Conservation (phyloP, 352 stramenopile genomes). For the Pelagophyceae sp. region DNA sequence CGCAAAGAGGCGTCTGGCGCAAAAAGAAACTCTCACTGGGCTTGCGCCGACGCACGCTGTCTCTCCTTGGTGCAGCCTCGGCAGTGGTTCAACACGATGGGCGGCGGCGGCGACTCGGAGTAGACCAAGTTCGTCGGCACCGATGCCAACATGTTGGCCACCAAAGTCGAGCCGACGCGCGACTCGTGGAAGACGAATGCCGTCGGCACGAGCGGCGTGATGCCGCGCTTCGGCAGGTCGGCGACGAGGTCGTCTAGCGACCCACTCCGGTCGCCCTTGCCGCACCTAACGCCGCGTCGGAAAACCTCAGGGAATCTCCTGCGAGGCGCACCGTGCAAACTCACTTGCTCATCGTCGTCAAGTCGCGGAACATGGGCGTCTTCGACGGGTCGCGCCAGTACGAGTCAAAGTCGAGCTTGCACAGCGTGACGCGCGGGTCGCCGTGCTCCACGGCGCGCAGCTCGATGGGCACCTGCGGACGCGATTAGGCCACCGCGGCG, state of each 20-base stretch:
- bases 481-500: no score
- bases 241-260: slow-evolving; percentile 18
- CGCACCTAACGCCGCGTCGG: slow-evolving; percentile 9
- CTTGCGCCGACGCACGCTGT: neutral
- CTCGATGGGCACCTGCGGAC: slow-evolving; percentile 22
- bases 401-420: slow-evolving; percentile 27
- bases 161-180: slow-evolving; percentile 63
- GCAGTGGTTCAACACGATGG: slow-evolving; percentile 29
- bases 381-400: slow-evolving; percentile 24
- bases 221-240: neutral
- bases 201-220: slow-evolving; percentile 29
- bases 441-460: slow-evolving; percentile 16
- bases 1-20: slow-evolving; percentile 34
- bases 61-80: slow-evolving; percentile 17
- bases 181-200: slow-evolving; percentile 76
- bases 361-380: slow-evolving; percentile 30
- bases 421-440: slow-evolving; percentile 28
- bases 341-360: neutral
- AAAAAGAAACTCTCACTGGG: slow-evolving; percentile 42
- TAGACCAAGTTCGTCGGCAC: slow-evolving; percentile 39
- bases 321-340: no score
- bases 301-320: no score
- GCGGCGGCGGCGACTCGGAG: slow-evolving; percentile 35
- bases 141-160: slow-evolving; percentile 59
- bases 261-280: slow-evolving; percentile 4